Evolutionary conservation across 2,329 filamentous ascomycete species (phyloP), one percentile per base, ranked within the genome.

Genomic region (Pseudogymnoascus sp.): DNA sequence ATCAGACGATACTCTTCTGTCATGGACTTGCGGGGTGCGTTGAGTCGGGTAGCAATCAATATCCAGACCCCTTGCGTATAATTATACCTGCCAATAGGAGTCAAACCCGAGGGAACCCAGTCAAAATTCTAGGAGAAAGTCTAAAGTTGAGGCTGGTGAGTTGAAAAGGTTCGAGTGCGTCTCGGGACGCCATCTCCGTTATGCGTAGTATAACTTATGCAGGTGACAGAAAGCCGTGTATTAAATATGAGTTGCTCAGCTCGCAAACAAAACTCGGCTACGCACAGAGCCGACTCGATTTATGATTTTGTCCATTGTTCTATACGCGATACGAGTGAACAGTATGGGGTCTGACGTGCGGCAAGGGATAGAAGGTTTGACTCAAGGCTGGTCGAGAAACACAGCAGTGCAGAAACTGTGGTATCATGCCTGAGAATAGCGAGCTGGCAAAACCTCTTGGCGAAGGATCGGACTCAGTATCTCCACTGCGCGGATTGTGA

Each of bases 11-110:
- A 5, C 47, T 34, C 47, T 54, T 32, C 28, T 54, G 47, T 34
- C n/a, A 34, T 54, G 32, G 28, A 12, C 47, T 54, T 54, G 28
- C 47, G 47, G 47, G 47, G 47, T 54, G 47, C 47, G 11, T 54
- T 54, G 47, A 54, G 47, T 34, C 47, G 47, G 47, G 20, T 54
- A 54, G 47, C 28, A 54, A 54, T 54, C 47, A 18, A 25, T 54
- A 18, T 32, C 47, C 22, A 50, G n/a, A 20, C n/a, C 11, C 47
- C 28, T 54, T 54, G 25, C 47, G 47, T 54, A 54, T 54, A 54
- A 34, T 54, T 54, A 54, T 34, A 54, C 30, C 47, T 54, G 2
- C 47, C 47, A 54, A 34, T 54, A 20, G 28, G 47, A 54, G 18
- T 54, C 1, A 12, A 54, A 18, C 32, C 47, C 47, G 47, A 54